A percentile compares a stretch with the other conserved stretches of the same genome.
Evolutionary conservation across 2,329 filamentous ascomycete genomes (phyloP).

Genomic region (Albifimbria verrucaria): DNA sequence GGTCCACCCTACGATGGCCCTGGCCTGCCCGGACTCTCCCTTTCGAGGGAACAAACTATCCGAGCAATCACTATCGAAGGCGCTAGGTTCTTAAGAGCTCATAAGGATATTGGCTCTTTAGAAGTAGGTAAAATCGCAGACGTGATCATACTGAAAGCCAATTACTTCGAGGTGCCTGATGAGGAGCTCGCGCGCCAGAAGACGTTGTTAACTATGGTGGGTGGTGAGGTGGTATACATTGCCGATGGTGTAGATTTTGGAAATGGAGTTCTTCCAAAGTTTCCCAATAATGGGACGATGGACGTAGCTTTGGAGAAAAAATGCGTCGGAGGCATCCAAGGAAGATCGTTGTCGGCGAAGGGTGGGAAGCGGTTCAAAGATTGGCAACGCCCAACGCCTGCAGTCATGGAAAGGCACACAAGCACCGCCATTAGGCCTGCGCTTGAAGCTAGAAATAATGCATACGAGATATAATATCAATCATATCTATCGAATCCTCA

Average conservation of each 20-base stretch:
- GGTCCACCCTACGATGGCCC: slow-evolving; percentile 15
- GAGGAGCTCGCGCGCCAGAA: slow-evolving; percentile 19
- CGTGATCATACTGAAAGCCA: slow-evolving; percentile 18
- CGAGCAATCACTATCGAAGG: slow-evolving; percentile 19
- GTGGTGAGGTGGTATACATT: slow-evolving; percentile 21
- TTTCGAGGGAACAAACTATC: slow-evolving; percentile 17
- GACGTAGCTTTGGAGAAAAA: slow-evolving; percentile 2
- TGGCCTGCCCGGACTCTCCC: slow-evolving; percentile 14
- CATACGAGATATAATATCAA: too few relatives aligned
- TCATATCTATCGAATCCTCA: too few relatives aligned
- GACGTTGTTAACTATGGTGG: slow-evolving; percentile 21
- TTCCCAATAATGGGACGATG: slow-evolving; percentile 14
- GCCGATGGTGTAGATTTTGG: slow-evolving; percentile 18
- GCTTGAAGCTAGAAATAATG: too few relatives aligned
- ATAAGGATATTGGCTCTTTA: slow-evolving; percentile 19
- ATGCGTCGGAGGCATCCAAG: slow-evolving; percentile 5
- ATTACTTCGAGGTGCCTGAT: slow-evolving; percentile 21
- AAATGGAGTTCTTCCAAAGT: slow-evolving; percentile 16
- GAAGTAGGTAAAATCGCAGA: slow-evolving; percentile 23
- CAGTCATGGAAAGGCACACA: background rate
- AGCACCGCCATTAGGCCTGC: background rate
- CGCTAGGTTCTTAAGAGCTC: slow-evolving; percentile 19
- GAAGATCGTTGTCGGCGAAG: slow-evolving; percentile 1
- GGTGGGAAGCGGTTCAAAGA: background rate
- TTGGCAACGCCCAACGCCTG: background rate